These are phyloP conservation scores for Cnidoscolus chayamansa DNA, from an alignment of 441 rosid species.

Conservation along the genomic window DNA sequence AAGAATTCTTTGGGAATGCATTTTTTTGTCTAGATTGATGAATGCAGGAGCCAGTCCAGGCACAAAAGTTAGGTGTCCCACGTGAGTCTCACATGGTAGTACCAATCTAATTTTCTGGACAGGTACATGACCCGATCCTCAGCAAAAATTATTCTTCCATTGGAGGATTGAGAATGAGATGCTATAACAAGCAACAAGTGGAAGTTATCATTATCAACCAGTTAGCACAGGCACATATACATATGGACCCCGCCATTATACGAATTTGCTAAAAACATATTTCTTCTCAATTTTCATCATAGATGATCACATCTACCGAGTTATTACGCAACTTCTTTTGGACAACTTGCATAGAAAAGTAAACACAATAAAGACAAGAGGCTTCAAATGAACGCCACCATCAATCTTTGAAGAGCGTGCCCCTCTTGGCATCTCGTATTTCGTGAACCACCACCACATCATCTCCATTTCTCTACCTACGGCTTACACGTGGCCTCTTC, in stretches of 20 bases:
- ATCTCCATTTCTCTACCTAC: background rate
- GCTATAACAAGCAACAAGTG: background rate
- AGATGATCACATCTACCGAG: background rate
- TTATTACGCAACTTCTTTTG: background rate
- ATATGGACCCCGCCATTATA: background rate
- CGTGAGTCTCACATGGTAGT: too few species aligned
- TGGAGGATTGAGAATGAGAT: background rate
- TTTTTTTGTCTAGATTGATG: background rate
- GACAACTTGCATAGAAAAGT: background rate
- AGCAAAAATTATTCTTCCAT: too few species aligned
- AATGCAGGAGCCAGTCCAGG: too few species aligned
- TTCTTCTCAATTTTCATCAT: background rate
- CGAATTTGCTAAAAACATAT: background rate
- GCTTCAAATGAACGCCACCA: constrained; percentile 8
- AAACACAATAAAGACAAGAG: too few species aligned
- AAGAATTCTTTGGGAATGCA: too few species aligned
- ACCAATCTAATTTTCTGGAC: too few species aligned
- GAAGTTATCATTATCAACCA: background rate
- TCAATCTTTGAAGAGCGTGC: constrained; percentile 21
- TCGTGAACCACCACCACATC: background rate
- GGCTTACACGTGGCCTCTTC: constrained; percentile 13
- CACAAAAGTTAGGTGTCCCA: too few species aligned
- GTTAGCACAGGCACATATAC: too few species aligned
- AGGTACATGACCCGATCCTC: too few species aligned
- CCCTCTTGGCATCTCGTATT: background rate